Evolutionary conservation across 768 basidiomycete species (phyloP).

Genomic region (Boletus tomentosulus): DNA sequence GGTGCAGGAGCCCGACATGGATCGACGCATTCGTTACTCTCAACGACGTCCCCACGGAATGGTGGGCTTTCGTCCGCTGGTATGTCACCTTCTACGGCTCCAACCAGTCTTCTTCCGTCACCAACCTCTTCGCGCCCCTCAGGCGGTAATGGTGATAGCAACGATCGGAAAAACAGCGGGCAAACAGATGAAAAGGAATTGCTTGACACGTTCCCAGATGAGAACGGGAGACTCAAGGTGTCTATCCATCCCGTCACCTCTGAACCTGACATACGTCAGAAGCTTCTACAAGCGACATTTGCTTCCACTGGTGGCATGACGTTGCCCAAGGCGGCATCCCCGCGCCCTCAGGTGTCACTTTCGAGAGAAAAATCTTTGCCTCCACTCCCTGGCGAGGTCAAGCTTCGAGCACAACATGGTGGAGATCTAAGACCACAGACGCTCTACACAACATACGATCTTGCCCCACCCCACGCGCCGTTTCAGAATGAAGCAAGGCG

Average conservation of each 20-base stretch:
- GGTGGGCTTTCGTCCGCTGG: conserved; percentile 50
- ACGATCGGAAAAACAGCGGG: conserved; percentile 39
- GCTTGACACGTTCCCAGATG: conserved; percentile 25
- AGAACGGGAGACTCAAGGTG: conserved; percentile 36
- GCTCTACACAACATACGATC: conserved; percentile 58
- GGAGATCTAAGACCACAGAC: conserved; percentile 59
- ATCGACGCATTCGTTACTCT: conserved; percentile 68
- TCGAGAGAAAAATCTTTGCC: conserved; percentile 73
- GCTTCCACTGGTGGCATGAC: conserved; percentile 31
- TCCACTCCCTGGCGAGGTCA: conserved; percentile 62
- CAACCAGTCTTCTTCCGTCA: conserved; percentile 71
- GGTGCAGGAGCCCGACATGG: conserved; percentile 47
- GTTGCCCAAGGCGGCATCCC: conserved; percentile 19
- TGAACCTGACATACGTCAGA: conserved; percentile 59
- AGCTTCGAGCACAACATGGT: conserved; percentile 35
- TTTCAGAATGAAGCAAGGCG: conserved; percentile 62
- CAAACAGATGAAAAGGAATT: conserved; percentile 44
- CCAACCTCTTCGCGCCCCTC: conserved; percentile 69
- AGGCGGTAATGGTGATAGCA: conserved; percentile 52
- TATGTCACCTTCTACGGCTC: conserved; percentile 71
- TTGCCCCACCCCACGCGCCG: conserved; percentile 58
- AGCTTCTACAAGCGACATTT: conserved; percentile 34
- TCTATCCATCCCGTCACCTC: conserved; percentile 51
- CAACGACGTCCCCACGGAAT: conserved; percentile 53
- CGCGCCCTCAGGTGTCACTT: conserved; percentile 21